A percentile compares a stretch with the other conserved stretches of the same genome.
phyloP scores from a whole-genome alignment of 352 stramenopile genomes.

The Phytophthora syringae region DNA sequence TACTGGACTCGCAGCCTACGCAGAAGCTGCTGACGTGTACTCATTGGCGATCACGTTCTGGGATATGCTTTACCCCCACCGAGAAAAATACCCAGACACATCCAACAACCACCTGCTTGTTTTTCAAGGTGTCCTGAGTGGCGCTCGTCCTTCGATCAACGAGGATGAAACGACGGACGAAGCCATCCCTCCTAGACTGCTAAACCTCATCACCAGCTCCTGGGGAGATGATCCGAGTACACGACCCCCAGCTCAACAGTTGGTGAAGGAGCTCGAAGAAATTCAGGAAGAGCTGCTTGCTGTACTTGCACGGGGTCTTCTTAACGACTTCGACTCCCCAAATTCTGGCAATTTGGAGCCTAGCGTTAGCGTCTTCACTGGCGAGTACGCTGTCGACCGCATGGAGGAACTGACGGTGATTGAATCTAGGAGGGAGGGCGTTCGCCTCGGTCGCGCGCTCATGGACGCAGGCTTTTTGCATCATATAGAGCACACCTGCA shows the following conservation, averaged over 20 bases:
- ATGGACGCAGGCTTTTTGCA: slow-evolving; percentile 74
- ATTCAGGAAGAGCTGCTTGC: slow-evolving; percentile 72
- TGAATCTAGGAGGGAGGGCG: slow-evolving; percentile 31
- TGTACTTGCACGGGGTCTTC: slow-evolving; percentile 51
- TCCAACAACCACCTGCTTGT: slow-evolving; percentile 48
- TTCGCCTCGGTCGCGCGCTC: slow-evolving; percentile 56
- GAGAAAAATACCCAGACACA: slow-evolving; percentile 60
- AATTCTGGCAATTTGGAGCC: slow-evolving; percentile 16
- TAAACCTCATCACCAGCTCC: slow-evolving; percentile 57
- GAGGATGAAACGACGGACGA: slow-evolving; percentile 11
- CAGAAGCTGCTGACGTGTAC: slow-evolving; percentile 77
- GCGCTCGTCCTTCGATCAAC: slow-evolving; percentile 49
- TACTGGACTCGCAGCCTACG: slow-evolving; percentile 57
- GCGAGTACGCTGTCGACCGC: slow-evolving; percentile 35
- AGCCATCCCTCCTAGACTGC: slow-evolving; percentile 45
- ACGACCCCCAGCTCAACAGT: slow-evolving; percentile 52
- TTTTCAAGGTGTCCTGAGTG: slow-evolving; percentile 58
- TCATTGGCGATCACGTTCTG: slow-evolving; percentile 76
- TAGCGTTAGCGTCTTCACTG: slow-evolving; percentile 36
- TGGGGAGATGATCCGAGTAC: slow-evolving; percentile 61
- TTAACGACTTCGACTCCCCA: slow-evolving; percentile 51
- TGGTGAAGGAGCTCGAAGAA: slow-evolving; percentile 55
- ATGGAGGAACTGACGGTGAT: slow-evolving; percentile 46
- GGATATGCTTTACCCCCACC: slow-evolving; percentile 67
- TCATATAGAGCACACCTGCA: slow-evolving; percentile 44